Base-by-base conservation (phyloP, 139 green algal species). In the Tetraselmis chui region DNA sequence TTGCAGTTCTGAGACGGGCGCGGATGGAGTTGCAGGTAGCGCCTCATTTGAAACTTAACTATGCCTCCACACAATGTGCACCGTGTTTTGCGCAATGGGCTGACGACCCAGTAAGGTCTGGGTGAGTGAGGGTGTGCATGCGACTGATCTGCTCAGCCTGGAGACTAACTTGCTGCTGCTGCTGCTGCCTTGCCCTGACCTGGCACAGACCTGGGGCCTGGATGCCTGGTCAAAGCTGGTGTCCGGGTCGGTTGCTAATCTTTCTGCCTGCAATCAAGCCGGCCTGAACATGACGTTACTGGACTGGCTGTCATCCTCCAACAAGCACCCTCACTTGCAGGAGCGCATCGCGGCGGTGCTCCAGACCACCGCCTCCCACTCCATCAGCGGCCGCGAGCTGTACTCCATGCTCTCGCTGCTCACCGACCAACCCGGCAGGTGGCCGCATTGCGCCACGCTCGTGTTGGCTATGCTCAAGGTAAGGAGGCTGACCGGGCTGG, bases 281-380 rank as follows among this genome's bases (percentile, higher is more conserved):
- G 84, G 84, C 27, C 29, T 91, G 22, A 88, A 87, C 75, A 59
- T 67, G 2, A 30, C 83, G 1, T 80, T 88, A 2, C 86, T 91
- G 28, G 77, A 74, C 22, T 91, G 87, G 87, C 83, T 89, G 11
- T 31, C 32, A 0, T 78, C 81, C 0, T 22, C 83, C 11, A 23
- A 1, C 0, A 58, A 30, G 26, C 25, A 76, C 1, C 26, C 78
- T 11, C 30, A 32, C 1, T 31, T 88, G 31, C 81, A 83, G 79
- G 30, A 82, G 24, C 79, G 81, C 1, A 81, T 89, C 74, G 82
- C 84, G 45, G 74, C 31, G 11, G 58, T 91, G 25, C 76, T 91
- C 81, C 77, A 86, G 30, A 24, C 86, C 26, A 86, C 81, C 18
- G 87, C 81, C 2, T 76, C 82, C 76, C 89, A 88, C 87, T 89